phyloP scores from a whole-genome alignment of 192 early-diverging fungal species.

The Radiomyces spectabilis region DNA sequence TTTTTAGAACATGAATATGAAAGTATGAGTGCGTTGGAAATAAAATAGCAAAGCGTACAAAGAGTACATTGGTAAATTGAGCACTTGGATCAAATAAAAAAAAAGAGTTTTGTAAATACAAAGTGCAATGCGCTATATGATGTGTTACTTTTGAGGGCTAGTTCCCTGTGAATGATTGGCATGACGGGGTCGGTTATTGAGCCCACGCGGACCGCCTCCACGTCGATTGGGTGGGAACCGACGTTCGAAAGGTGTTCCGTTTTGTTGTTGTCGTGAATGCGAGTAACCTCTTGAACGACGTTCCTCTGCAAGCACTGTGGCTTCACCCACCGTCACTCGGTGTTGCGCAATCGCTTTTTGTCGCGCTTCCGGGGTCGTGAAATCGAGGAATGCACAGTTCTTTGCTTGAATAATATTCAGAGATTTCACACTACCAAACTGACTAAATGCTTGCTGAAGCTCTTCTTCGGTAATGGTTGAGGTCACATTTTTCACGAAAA shows the following conservation, averaged over 20 bases:
- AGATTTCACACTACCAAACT: constrained; percentile 27
- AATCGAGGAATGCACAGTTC: constrained; percentile 34
- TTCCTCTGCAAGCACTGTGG: constrained; percentile 12
- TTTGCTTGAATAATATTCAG: constrained; percentile 5
- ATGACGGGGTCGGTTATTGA: too few species aligned
- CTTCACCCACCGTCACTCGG: constrained; percentile 23
- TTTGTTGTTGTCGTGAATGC: neutral
- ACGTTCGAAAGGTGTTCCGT: neutral
- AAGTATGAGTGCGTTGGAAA: too few species aligned
- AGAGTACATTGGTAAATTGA: too few species aligned
- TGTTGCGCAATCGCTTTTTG: constrained; percentile 28
- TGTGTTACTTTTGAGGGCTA: too few species aligned
- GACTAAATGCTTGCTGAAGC: constrained; percentile 30
- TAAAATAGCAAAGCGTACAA: too few species aligned
- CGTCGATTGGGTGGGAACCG: neutral
- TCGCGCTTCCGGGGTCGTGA: constrained; percentile 20
- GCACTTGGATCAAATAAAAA: too few species aligned
- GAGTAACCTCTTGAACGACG: neutral
- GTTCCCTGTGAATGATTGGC: too few species aligned
- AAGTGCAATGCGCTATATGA: too few species aligned
- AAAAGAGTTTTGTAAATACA: too few species aligned
- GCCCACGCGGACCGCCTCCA: too few species aligned
- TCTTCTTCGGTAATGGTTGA: constrained; percentile 22
- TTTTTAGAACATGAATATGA: too few species aligned
- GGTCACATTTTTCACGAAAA: constrained; percentile 32